Base-by-base conservation (phyloP, 768 basidiomycete species). In the Hydnomerulius pinastri region DNA sequence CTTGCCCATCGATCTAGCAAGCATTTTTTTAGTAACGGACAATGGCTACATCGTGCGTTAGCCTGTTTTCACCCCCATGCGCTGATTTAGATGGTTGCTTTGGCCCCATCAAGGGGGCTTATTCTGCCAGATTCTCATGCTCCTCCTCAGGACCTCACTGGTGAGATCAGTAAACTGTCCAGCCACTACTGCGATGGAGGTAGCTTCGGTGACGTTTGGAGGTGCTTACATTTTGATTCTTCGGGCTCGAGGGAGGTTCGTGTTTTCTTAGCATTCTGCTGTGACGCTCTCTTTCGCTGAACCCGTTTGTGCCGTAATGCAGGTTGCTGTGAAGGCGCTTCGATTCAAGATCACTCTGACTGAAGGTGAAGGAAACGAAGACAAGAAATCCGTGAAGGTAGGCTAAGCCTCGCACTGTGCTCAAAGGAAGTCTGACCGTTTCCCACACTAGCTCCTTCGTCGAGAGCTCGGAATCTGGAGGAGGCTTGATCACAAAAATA, bases 391-490 rank as follows among this genome's bases (percentile, higher is more conserved):
- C 15, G 0, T 0, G 21, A 53, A 50, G 48, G 53, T 59, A 43
- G 13, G 4, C 15, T 7, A 8, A 6, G 3, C 0, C 3, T 23
- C 0, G 27, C 5, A 4, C 1, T 12, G 1, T 24, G 6, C 20
- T 13, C 0, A 23, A 17, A 4, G 33, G 1, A 7, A 6, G 4
- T 9, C 6, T 4, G 0, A 27, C 2, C 2, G 0, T 2, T 13
- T 28, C n/a, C n/a, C n/a, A n/a, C n/a, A n/a, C 4, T 1, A 65
- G 68, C 52, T 64, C 44, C 36, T 66, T 30, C 58, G 50, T 48
- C 56, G 64, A 36, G 68, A 69, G 28, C 51, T 70, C 7, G 59
- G 56, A 8, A 64, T 69, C 24, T 70, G 67, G 69, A 59, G 43
- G 43, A 32, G 54, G 28, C 48, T 70, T 0, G n/a, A 56, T 1